phyloP scores from a whole-genome alignment of 169 alveolate genomes.

The Theileria orientalis region DNA sequence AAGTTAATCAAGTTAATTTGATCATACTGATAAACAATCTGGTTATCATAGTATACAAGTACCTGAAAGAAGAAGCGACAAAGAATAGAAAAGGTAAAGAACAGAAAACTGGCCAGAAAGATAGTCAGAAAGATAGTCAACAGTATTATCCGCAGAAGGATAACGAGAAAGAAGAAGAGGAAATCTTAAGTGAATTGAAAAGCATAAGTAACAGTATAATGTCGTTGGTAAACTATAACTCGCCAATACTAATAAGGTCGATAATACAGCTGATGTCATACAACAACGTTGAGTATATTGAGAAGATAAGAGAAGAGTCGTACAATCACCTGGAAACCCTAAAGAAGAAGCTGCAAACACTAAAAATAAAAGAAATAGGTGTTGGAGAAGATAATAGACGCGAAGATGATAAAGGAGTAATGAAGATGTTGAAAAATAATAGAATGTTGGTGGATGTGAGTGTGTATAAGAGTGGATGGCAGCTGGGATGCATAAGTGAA shows the following conservation, averaged over 20 bases:
- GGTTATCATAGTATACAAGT: conserved; percentile 33
- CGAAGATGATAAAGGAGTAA: conserved; percentile 14
- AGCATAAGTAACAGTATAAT: conserved; percentile 13
- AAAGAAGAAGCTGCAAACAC: background rate
- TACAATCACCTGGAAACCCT: conserved; percentile 18
- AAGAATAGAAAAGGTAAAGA: background rate
- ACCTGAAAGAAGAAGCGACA: background rate
- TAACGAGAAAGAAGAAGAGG: background rate
- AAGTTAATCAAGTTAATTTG: conserved; percentile 18
- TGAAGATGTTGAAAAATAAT: conserved; percentile 13
- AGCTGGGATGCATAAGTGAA: conserved; percentile 50
- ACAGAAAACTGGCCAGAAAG: too few relatives aligned
- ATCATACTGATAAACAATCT: conserved; percentile 45
- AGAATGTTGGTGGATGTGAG: conserved; percentile 6
- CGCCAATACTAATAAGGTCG: conserved; percentile 52
- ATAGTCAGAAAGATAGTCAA: too few relatives aligned
- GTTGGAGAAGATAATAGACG: too few relatives aligned
- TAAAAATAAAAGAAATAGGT: background rate
- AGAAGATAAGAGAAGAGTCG: conserved; percentile 16
- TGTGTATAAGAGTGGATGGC: conserved; percentile 32
- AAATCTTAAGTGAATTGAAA: background rate
- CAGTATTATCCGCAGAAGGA: background rate
- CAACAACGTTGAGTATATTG: conserved; percentile 4
- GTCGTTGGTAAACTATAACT: conserved; percentile 23
- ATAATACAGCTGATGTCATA: conserved; percentile 38